Evolutionary conservation across 2,329 filamentous ascomycete genomes (phyloP).

Genomic region (Xylaria polymorpha): DNA sequence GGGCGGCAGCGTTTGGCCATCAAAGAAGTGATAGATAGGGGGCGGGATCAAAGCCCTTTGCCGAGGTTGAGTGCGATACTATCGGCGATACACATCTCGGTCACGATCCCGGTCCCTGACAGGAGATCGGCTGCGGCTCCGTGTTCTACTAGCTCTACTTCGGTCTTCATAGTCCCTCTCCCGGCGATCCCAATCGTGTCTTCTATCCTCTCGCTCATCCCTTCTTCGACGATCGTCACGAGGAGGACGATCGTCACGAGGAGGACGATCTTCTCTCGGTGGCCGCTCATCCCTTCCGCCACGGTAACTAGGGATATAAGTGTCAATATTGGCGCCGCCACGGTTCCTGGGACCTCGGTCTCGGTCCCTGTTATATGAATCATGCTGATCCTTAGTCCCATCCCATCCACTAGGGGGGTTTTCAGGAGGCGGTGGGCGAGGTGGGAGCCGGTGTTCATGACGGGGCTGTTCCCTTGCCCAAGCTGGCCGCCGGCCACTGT

Average conservation of each 20-base stretch:
- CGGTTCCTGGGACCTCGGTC: constrained; percentile 50
- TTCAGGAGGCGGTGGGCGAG: constrained; percentile 61
- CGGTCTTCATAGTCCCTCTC: constrained; percentile 52
- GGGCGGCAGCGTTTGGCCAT: neutral
- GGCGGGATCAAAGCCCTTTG: constrained; percentile 2
- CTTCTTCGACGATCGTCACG: constrained; percentile 52
- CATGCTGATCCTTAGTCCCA: constrained; percentile 54
- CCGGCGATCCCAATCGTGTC: constrained; percentile 55
- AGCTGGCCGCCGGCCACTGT: constrained; percentile 59
- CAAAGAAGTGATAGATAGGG: constrained; percentile 3
- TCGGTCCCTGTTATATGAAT: constrained; percentile 54
- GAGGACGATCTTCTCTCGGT: constrained; percentile 52
- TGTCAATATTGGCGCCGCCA: constrained; percentile 55
- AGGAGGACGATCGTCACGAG: constrained; percentile 52
- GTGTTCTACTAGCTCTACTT: constrained; percentile 55
- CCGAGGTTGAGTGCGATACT: constrained; percentile 44
- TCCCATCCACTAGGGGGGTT: constrained; percentile 54
- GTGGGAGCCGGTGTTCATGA: constrained; percentile 57
- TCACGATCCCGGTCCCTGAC: constrained; percentile 45
- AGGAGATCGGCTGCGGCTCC: constrained; percentile 60
- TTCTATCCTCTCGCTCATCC: constrained; percentile 53
- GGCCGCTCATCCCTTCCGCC: constrained; percentile 52
- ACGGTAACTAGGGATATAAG: constrained; percentile 63
- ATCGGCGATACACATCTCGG: constrained; percentile 63
- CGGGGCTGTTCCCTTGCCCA: constrained; percentile 63